These are phyloP conservation scores for Clitopilus passeckerianus DNA, from an alignment of 768 basidiomycete genomes.

Conservation along the genomic window DNA sequence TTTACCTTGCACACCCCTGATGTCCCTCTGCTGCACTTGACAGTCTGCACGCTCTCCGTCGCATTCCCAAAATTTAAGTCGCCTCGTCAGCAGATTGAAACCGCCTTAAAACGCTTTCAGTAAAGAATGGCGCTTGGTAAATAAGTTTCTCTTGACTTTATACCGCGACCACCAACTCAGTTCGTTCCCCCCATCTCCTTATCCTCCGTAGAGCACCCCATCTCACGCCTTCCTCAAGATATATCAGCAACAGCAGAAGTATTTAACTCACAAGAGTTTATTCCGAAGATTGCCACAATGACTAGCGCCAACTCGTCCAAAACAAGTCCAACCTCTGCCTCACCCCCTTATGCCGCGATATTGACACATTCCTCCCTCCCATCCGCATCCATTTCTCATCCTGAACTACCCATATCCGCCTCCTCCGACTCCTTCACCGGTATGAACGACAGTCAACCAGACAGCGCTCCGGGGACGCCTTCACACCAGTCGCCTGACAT, in stretches of 20 bases:
- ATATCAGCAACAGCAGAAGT: background rate
- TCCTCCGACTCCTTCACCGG: slow-evolving; percentile 18
- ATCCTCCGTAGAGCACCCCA: slow-evolving; percentile 7
- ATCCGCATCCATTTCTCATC: slow-evolving; percentile 10
- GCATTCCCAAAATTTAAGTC: slow-evolving; percentile 3
- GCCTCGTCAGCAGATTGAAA: background rate
- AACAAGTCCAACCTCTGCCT: slow-evolving; percentile 6
- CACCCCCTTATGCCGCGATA: slow-evolving; percentile 10
- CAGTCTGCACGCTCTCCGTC: slow-evolving; percentile 4
- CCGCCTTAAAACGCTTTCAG: background rate
- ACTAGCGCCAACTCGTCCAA: slow-evolving; percentile 10
- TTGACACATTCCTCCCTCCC: slow-evolving; percentile 12
- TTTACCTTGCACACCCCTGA: background rate
- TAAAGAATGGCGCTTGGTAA: slow-evolving; percentile 16
- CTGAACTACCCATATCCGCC: slow-evolving; percentile 12
- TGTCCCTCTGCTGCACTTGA: slow-evolving; percentile 11
- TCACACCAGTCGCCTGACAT: slow-evolving; percentile 36
- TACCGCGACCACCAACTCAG: slow-evolving; percentile 6
- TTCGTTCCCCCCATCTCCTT: background rate
- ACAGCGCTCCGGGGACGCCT: slow-evolving; percentile 10
- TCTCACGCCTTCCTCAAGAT: background rate
- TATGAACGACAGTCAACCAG: slow-evolving; percentile 14
- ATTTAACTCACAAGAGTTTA: background rate
- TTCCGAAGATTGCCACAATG: background rate
- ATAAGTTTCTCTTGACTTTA: slow-evolving; percentile 9